Conservation (phyloP, 1,139 yeast species). For the Debaryomyces coudertii region DNA sequence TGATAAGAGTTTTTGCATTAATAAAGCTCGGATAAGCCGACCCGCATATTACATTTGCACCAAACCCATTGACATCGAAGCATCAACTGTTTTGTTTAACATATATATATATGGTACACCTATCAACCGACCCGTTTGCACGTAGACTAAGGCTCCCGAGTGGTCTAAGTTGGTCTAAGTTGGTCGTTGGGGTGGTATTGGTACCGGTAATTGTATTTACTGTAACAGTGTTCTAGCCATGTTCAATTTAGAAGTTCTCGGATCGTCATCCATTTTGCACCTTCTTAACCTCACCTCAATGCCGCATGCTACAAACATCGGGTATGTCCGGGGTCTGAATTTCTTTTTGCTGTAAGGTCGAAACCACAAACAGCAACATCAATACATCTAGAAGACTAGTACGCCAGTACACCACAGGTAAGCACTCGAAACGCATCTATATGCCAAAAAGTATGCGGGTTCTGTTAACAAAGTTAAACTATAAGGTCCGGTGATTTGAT, state of each 20-base stretch:
- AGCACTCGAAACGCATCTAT: not conserved
- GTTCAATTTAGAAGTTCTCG: not conserved
- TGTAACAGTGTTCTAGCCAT: not conserved
- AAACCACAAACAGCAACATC: not conserved
- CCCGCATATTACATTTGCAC: constrained; percentile 2
- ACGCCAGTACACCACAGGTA: no score
- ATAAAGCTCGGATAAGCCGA: constrained; percentile 2
- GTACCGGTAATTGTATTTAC: not conserved
- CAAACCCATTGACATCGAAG: not conserved
- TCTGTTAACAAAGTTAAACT: not conserved
- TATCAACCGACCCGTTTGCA: no score
- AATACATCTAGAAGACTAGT: not conserved
- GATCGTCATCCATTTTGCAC: not conserved
- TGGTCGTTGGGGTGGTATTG: not conserved
- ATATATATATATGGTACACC: not conserved
- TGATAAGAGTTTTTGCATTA: constrained; percentile 1
- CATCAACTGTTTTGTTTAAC: not conserved
- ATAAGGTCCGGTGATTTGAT: not conserved
- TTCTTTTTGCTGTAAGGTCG: constrained; percentile 9
- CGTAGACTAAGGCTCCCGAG: no score
- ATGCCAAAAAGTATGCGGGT: not conserved
- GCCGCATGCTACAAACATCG: constrained; percentile 7
- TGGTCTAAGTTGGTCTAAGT: no score
- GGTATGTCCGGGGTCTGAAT: constrained; percentile 4
- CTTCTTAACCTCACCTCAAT: constrained; percentile 1